Percentiles rank a stretch among this genome's conserved stretches.
Evolutionary conservation across 768 basidiomycete genomes (phyloP).

Genomic region (Auriculariales sp.): DNA sequence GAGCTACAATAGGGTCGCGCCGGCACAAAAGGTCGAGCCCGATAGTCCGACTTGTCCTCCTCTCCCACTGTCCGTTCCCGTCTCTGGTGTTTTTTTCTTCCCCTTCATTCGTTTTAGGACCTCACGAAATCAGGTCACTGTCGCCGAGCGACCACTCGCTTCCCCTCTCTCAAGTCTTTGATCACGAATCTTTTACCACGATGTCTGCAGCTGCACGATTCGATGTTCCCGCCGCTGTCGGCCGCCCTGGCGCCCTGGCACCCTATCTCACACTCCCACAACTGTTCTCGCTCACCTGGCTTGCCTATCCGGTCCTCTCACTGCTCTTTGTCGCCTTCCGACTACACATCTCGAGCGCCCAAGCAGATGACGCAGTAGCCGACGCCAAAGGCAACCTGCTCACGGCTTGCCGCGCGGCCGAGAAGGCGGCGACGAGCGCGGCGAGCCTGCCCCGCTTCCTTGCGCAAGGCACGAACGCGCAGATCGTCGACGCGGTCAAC

Average conservation of each 20-base stretch:
- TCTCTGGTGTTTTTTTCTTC: too few relatives aligned
- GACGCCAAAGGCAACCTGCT: slow-evolving; percentile 66
- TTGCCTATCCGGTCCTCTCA: slow-evolving; percentile 82
- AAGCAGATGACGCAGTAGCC: slow-evolving; percentile 50
- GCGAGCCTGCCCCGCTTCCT: slow-evolving; percentile 83
- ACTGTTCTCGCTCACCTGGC: slow-evolving; percentile 76
- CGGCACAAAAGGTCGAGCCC: too few relatives aligned
- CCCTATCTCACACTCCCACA: slow-evolving; percentile 78
- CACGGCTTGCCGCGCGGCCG: slow-evolving; percentile 73
- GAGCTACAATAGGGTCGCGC: too few relatives aligned
- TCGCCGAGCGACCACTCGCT: too few relatives aligned
- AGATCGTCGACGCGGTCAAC: slow-evolving; percentile 66
- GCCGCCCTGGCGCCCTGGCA: slow-evolving; percentile 33
- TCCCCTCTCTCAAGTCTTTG: too few relatives aligned
- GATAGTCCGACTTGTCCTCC: too few relatives aligned
- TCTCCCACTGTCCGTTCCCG: too few relatives aligned
- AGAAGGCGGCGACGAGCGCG: slow-evolving; percentile 64
- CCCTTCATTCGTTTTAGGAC: too few relatives aligned
- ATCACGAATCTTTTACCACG: too few relatives aligned
- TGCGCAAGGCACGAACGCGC: slow-evolving; percentile 70
- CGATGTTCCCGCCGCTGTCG: too few relatives aligned
- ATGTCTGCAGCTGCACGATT: too few relatives aligned
- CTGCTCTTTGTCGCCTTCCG: slow-evolving; percentile 79
- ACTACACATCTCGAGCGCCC: slow-evolving; percentile 54
- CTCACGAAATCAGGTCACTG: too few relatives aligned